phyloP scores from a whole-genome alignment of 495 filamentous ascomycete genomes.

The Trichoderma asperelloides region DNA sequence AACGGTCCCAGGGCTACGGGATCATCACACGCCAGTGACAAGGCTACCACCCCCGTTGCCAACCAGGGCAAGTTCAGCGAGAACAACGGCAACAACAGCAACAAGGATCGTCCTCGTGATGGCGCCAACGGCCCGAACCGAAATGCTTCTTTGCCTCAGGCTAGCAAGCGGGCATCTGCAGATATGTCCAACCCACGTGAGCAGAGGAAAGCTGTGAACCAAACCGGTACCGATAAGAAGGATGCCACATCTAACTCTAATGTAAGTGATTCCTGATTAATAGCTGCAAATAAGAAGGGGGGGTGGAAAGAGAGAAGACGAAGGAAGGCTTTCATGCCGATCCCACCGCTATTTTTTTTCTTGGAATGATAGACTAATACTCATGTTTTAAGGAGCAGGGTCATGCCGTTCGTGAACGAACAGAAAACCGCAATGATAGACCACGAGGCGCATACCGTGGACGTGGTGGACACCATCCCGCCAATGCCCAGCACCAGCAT shows the following conservation, averaged over 20 bases:
- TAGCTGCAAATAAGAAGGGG: neutral
- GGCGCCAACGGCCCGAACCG: conserved; percentile 14
- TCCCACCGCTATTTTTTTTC: neutral
- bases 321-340: conserved; percentile 9
- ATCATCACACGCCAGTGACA: conserved; percentile 20
- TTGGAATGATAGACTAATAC: conserved; percentile 7
- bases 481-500: conserved; percentile 8
- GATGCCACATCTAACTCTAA: conserved; percentile 14
- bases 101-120: conserved; percentile 6
- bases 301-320: conserved; percentile 1
- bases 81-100: conserved; percentile 9
- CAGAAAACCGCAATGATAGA: conserved; percentile 30
- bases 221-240: conserved; percentile 29
- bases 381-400: conserved; percentile 16
- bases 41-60: conserved; percentile 12
- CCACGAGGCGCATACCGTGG: conserved; percentile 32
- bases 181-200: conserved; percentile 35
- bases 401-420: conserved; percentile 17
- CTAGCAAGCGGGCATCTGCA: conserved; percentile 38
- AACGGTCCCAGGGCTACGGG: conserved; percentile 25
- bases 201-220: conserved; percentile 29
- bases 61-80: neutral
- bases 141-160: conserved; percentile 16
- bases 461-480: conserved; percentile 22
- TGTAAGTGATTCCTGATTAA: conserved; percentile 19